phyloP scores from a whole-genome alignment of 495 filamentous ascomycete genomes.

The Pyronema omphalodes region DNA sequence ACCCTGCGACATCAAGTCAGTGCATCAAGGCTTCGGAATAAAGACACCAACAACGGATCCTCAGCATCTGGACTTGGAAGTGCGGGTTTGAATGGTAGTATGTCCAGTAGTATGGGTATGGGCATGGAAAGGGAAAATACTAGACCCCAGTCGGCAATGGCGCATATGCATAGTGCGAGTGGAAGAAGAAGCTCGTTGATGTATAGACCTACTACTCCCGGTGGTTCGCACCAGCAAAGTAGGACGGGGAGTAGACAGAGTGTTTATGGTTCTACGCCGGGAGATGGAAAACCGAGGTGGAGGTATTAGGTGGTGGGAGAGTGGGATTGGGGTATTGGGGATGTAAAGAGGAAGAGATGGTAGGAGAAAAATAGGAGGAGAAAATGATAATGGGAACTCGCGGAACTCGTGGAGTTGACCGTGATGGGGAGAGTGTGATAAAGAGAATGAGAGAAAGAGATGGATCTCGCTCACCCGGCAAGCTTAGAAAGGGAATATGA shows the following conservation, averaged over 20 bases:
- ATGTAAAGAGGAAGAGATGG: too few species aligned
- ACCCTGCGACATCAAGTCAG: slow-evolving; percentile 6
- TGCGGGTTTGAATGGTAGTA: slow-evolving; percentile 8
- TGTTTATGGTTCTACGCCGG: background rate
- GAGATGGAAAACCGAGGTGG: background rate
- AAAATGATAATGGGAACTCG: too few species aligned
- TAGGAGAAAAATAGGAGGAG: too few species aligned
- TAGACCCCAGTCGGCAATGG: too few species aligned
- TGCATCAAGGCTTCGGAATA: slow-evolving; percentile 10
- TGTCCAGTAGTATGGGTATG: slow-evolving; percentile 17
- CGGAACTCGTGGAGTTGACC: too few species aligned
- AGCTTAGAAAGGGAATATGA: too few species aligned
- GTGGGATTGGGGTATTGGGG: too few species aligned
- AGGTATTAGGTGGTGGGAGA: background rate
- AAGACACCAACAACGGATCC: slow-evolving; percentile 2
- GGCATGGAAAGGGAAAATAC: background rate
- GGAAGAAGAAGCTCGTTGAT: slow-evolving; percentile 21
- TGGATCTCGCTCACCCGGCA: too few species aligned
- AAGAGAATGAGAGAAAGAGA: too few species aligned
- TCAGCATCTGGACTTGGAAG: slow-evolving; percentile 1
- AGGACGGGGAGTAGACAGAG: background rate
- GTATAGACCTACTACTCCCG: slow-evolving; percentile 18
- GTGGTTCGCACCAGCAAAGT: background rate
- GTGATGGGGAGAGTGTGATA: too few species aligned
- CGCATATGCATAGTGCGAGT: background rate